Percentiles rank a stretch among this genome's conserved stretches.
Evolutionary conservation across 2,329 filamentous ascomycete species (phyloP).

Genomic region (Pseudogymnoascus sp.): DNA sequence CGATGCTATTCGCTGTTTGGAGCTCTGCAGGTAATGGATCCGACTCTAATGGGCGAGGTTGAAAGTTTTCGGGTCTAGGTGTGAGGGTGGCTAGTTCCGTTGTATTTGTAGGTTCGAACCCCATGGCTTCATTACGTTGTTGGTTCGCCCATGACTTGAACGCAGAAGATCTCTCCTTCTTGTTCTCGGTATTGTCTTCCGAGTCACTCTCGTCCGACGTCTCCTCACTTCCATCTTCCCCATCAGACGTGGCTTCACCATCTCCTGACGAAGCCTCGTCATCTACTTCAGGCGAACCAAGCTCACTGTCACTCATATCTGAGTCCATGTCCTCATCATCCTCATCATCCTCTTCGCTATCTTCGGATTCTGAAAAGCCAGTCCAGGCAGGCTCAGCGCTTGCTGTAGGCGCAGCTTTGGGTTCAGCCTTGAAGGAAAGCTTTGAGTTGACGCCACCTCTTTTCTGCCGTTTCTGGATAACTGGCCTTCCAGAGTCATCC

Average conservation of each 20-base stretch:
- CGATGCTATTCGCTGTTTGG: constrained; percentile 46
- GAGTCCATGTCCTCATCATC: constrained; percentile 12
- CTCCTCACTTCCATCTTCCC: constrained; percentile 19
- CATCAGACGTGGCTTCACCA: constrained; percentile 20
- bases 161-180: constrained; percentile 45
- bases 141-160: constrained; percentile 93
- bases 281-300: constrained; percentile 16
- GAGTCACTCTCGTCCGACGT: constrained; percentile 24
- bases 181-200: constrained; percentile 27
- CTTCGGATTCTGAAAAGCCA: constrained; percentile 39
- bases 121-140: constrained; percentile 75
- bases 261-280: constrained; percentile 12
- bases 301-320: constrained; percentile 15
- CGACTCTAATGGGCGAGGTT: constrained; percentile 57
- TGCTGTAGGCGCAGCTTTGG: constrained; percentile 31
- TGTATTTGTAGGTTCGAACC: constrained; percentile 43
- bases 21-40: constrained; percentile 63
- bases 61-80: constrained; percentile 52
- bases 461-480: constrained; percentile 76
- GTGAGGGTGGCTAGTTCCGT: constrained; percentile 29
- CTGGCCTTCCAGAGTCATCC: constrained; percentile 63
- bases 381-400: constrained; percentile 47
- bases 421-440: constrained; percentile 30
- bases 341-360: constrained; percentile 18
- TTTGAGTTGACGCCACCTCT: constrained; percentile 53